Evolutionary conservation across 352 stramenopile genomes (phyloP), one percentile per base, ranked within the genome.

Genomic region (Pythium monospermum): DNA sequence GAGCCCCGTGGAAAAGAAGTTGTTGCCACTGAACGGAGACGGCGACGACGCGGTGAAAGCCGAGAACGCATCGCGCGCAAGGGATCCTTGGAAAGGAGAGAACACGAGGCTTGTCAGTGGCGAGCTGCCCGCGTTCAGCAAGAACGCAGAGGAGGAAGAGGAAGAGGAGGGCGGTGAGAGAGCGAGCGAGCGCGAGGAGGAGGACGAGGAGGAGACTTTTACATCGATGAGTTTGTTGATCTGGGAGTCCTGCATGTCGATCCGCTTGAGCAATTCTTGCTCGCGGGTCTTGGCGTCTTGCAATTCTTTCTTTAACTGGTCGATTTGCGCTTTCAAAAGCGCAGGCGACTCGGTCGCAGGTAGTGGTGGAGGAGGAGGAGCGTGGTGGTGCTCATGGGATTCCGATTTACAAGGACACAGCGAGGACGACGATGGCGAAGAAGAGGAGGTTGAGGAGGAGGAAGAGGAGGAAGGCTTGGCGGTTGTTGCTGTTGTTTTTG

Each of bases 181-280:
- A n/a, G n/a, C n/a, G n/a, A n/a, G n/a, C n/a, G n/a, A n/a, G n/a
- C n/a, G n/a, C 33, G 15, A 23, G 6, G 46, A 30, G 6, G 50
- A 28, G 15, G 28, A 49, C 12, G 35, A 32, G 26, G 35, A 7
- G 45, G 23, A 7, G 18, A n/a, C 6, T 23, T 53, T 37, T 8
- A 39, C 27, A 23, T 59, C 51, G 41, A 59, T 46, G 33, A 53
- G 42, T 19, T 53, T 68, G 43, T 58, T 55, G 40, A 68, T 53
- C 55, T 68, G 60, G 12, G 39, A 21, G 15, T 67, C 51, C 46
- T 64, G 62, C 7, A 53, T 31, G 7, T 66, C 57, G 15, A 70
- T 44, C 22, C 57, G 62, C 19, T 53, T 43, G 25, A 56, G 59
- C 21, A 67, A 48, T n/a, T 64, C 49, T 15, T 45, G 30, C 30